Conservation (phyloP, 306 rosid genomes). For the Vigna angularis region DNA sequence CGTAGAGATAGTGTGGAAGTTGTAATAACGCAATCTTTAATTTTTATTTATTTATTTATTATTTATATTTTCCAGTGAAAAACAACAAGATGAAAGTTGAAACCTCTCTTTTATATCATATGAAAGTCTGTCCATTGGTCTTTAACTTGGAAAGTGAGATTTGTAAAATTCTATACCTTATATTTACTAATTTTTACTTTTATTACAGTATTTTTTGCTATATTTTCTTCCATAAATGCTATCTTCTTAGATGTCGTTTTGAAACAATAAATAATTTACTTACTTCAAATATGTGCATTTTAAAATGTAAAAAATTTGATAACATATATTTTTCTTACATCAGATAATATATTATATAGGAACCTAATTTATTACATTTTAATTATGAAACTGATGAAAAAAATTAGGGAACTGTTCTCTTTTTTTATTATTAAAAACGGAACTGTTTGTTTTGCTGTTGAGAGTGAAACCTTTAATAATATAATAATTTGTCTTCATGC, state of each 20-base stretch:
- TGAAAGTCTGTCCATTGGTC: neutral
- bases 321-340: neutral
- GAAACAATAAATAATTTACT: neutral
- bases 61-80: neutral
- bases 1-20: constrained; percentile 5
- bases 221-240: neutral
- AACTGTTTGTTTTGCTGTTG: neutral
- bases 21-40: neutral
- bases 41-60: too few species aligned
- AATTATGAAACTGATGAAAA: neutral
- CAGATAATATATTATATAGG: neutral
- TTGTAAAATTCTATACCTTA: neutral
- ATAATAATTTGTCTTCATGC: neutral
- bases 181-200: too few species aligned
- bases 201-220: neutral
- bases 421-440: neutral
- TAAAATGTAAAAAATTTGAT: neutral
- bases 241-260: neutral
- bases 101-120: neutral
- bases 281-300: neutral
- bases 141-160: neutral
- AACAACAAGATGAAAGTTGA: neutral
- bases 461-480: neutral
- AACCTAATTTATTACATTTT: neutral
- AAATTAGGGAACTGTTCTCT: neutral